Base-by-base conservation (phyloP, 1,284 basidiomycete genomes). In the Ustilago xerochloae region DNA sequence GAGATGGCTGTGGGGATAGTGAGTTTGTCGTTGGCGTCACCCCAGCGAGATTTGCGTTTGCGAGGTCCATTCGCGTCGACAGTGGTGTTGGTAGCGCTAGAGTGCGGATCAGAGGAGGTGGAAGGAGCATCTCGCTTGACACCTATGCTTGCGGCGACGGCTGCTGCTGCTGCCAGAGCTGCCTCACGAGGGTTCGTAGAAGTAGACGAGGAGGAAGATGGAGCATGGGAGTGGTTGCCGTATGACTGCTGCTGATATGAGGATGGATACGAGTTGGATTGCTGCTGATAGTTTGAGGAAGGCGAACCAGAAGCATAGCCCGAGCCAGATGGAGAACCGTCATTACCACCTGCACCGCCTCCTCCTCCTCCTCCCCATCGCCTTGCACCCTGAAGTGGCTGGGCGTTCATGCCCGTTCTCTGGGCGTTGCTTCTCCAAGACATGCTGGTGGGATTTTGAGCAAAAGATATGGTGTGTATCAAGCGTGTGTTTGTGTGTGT, bases 31-130 rank as follows among this genome's bases (percentile, higher is more conserved):
- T 72, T 50, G 26, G 78, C 76, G 49, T 81, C 80, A 13, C 82
- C 82, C 82, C 82, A 84, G 10, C 82, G 65, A 10, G 82, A 84
- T 22, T 80, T 72, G 18, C 82, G 66, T 52, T 84, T 84, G 33
- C 82, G 72, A 1, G 81, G 73, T n/a, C 70, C 78, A 4, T 30
- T 54, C 24, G 72, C 73, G 6, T 63, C 56, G n/a, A 38, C 57
- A 9, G 63, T 53, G 6, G 66, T 46, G 13, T 56, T 26, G 15
- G 49, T 24, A 15, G 54, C 7, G 18, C 36, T 30, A 35, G 39
- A 8, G 26, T 47, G 38, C 13, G 63, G 30, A n/a, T 47, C 33
- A 6, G 46, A 33, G 10, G 58, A 39, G 7, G 30, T 12, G 26
- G 48, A 43, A 12, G n/a, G 24, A 2, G 56, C 69, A 6, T 68